A percentile compares a stretch with the other conserved stretches of the same genome.
Evolutionary conservation across 192 early-diverging fungal genomes (phyloP).

Genomic region (Lunasporangiospora selenospora): DNA sequence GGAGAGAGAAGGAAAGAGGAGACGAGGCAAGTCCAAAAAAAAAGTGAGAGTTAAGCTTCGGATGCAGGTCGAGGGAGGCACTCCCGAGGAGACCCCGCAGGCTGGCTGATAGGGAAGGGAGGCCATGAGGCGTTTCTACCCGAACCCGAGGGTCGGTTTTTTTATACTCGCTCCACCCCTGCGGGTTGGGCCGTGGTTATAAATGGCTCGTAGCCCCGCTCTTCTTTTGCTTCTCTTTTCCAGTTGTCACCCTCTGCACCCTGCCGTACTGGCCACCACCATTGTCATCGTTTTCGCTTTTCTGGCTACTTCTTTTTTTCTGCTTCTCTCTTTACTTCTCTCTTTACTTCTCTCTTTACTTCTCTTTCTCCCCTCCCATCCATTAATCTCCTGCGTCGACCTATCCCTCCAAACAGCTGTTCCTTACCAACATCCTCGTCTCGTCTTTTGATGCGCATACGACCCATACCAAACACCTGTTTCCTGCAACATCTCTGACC

Average conservation of each 20-base stretch:
- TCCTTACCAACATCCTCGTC: neutral
- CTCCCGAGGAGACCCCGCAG: too few species aligned
- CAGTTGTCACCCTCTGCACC: too few species aligned
- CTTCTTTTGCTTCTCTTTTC: neutral
- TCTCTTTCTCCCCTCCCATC: neutral
- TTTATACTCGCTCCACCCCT: too few species aligned
- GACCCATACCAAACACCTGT: neutral
- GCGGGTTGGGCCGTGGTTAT: too few species aligned
- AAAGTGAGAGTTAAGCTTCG: too few species aligned
- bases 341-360: neutral
- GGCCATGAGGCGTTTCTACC: too few species aligned
- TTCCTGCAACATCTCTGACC: neutral
- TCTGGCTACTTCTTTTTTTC: neutral
- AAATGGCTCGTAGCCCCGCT: neutral
- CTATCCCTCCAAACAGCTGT: neutral
- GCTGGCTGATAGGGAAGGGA: too few species aligned
- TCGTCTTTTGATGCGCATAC: neutral
- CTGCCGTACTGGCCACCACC: too few species aligned
- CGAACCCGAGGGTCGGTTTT: too few species aligned
- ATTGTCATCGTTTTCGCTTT: neutral
- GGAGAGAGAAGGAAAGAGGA: too few species aligned
- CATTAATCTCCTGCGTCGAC: conserved; percentile 34
- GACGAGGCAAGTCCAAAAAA: too few species aligned
- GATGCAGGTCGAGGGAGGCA: too few species aligned
- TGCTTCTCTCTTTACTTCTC: neutral